Evolutionary conservation across 768 basidiomycete genomes (phyloP), one percentile per base, ranked within the genome.

Genomic region (Boletellus ananiceps): DNA sequence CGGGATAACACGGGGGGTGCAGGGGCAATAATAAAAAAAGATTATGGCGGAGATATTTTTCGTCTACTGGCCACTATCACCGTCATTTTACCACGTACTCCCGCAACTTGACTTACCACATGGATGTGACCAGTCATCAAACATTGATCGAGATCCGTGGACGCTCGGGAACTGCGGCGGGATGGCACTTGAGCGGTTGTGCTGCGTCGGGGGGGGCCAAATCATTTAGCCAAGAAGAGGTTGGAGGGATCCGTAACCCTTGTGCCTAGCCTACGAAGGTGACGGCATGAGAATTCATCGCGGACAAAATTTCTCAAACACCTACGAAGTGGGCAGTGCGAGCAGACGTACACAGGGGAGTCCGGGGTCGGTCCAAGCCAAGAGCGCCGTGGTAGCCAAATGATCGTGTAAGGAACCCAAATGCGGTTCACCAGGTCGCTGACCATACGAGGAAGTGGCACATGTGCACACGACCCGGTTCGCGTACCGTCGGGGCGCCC

Each of bases 231-330:
- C 44, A 27, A 46, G 15, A 42, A 5, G 23, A 16, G n/a, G 14
- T 21, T 15, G 39, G 15, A 5, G 4, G 7, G 13, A 15, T 34
- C 39, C n/a, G 19, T 19, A 3, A 40, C 14, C 29, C 33, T 43
- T 35, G 57, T 56, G 44, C 57, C 44, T 51, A 43, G 11, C 50
- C 50, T 46, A 45, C n/a, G 21, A 60, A 61, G 40, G 5, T 59
- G 44, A 59, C 58, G 51, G 55, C 58, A 56, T 45, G 29, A n/a
- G 12, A 48, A 15, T 40, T 18, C 25, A 14, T 39, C 44, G 27
- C 16, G 27, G 47, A 14, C 16, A 21, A n/a, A 9, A 12, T 8
- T 45, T 36, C 44, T 34, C 44, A 45, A 18, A n/a, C 29, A 35
- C 14, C 7, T 16, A n/a, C n/a, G 46, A 45, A 40, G 39, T 47